These are phyloP conservation scores for Gastrolobium bilobum DNA, from an alignment of 306 rosid species.

Conservation along the genomic window DNA sequence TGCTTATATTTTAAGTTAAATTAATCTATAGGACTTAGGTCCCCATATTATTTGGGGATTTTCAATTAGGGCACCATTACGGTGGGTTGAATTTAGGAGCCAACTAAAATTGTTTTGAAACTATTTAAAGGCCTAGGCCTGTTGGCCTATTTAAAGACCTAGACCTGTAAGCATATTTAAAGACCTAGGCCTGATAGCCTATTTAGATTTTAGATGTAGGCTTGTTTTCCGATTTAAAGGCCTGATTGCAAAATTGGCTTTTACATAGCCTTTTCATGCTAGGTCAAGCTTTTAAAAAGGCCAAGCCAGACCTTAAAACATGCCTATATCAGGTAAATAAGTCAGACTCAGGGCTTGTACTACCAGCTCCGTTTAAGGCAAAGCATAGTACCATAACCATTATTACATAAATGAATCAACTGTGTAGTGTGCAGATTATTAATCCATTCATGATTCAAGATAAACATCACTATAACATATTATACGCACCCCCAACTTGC, in stretches of 20 bases:
- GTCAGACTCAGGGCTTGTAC: background rate
- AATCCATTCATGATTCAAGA: background rate
- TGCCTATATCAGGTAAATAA: background rate
- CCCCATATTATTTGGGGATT: no score
- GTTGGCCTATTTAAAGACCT: background rate
- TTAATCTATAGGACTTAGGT: no score
- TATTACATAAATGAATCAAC: background rate
- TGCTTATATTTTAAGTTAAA: background rate
- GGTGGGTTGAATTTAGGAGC: no score
- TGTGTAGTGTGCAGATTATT: background rate
- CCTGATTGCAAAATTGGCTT: background rate
- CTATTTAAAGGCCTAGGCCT: background rate
- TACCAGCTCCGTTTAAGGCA: background rate
- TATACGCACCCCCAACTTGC: constrained; percentile 88
- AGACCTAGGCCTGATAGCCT: background rate
- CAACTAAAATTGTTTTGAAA: no score
- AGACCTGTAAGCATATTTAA: background rate
- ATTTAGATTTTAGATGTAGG: background rate
- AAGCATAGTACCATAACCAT: no score
- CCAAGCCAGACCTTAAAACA: background rate
- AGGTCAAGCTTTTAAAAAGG: background rate
- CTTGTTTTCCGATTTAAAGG: background rate
- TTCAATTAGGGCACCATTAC: no score
- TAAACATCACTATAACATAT: background rate
- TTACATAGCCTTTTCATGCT: background rate